Base-by-base conservation (phyloP, 2,329 filamentous ascomycete genomes). In the Calonectria henricotiae region DNA sequence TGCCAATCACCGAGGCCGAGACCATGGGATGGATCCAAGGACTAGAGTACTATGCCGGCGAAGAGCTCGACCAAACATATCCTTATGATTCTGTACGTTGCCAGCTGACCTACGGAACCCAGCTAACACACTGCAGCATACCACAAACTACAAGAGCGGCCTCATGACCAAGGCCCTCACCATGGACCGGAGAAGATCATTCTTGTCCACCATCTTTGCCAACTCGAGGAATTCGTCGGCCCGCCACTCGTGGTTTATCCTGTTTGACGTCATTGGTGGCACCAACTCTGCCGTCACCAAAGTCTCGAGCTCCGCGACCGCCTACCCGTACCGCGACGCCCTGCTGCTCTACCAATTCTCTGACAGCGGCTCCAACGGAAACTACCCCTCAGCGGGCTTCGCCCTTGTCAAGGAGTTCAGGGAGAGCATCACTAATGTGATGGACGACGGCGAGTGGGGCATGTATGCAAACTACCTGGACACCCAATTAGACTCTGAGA, bases 271-370 rank as follows among this genome's bases (percentile, higher is more conserved):
- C 54, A 79, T 79, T 25, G 80, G 79, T 62, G 81, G 80, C 3
- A 65, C 71, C 37, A 82, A 82, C 73, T 83, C 83, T 1, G 82
- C 79, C 70, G 76, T 85, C 41, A 75, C 82, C 1, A 71, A 78
- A 0, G 54, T 81, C 2, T 32, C 71, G 0, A 68, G 71, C 0
- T 35, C 76, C 8, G 74, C 75, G 8, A 81, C 82, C 1, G 79
- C 84, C 2, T 86, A 83, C 72, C 76, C 79, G 0, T 83, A 85
- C 72, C 83, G 82, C 30, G 80, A 84, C 63, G 83, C 85, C 75
- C 82, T 89, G 20, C 82, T 87, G 1, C 83, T 89, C 2, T 87
- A 85, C 61, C 86, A 89, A 75, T 83, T 88, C 65, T 83, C 84
- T 23, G 86, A 88, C 73, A 76, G 82, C 0, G 79, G 78, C 1